Conservation (phyloP, 352 stramenopile genomes). For the Phytophthora multivora region DNA sequence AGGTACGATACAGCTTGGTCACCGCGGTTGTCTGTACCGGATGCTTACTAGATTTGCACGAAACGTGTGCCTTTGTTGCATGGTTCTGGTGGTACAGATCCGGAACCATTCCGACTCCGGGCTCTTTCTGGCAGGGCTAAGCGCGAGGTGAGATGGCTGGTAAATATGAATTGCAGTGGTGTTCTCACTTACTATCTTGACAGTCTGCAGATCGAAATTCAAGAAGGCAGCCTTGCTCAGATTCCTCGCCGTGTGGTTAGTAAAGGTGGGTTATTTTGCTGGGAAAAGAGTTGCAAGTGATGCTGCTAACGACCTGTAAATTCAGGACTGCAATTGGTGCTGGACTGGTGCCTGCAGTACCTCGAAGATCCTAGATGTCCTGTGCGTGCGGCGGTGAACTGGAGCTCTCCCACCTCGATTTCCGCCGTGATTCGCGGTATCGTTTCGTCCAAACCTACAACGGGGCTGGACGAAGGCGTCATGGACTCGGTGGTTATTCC, state of each 20-base stretch:
- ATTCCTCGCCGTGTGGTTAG: slow-evolving; percentile 34
- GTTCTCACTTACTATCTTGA: not conserved
- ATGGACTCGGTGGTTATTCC: slow-evolving; percentile 34
- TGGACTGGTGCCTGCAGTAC: slow-evolving; percentile 57
- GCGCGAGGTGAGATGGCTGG: slow-evolving; percentile 22
- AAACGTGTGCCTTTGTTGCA: slow-evolving; percentile 4
- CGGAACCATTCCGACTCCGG: slow-evolving; percentile 47
- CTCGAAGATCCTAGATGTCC: slow-evolving; percentile 47
- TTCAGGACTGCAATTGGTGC: slow-evolving; percentile 49
- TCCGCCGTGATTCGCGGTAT: slow-evolving; percentile 50
- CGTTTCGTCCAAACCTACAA: slow-evolving; percentile 43
- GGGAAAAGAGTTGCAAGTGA: not conserved
- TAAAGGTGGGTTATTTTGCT: slow-evolving; percentile 27
- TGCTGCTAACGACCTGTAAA: slow-evolving; percentile 3
- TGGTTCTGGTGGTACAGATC: slow-evolving; percentile 31
- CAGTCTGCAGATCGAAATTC: slow-evolving; percentile 51
- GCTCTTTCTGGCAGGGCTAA: slow-evolving; percentile 40
- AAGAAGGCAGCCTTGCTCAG: slow-evolving; percentile 35
- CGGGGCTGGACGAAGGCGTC: slow-evolving; percentile 5
- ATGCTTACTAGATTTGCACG: slow-evolving; percentile 4
- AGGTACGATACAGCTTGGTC: slow-evolving; percentile 20
- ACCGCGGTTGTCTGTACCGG: not conserved
- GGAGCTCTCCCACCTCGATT: slow-evolving; percentile 41
- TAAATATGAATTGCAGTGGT: not conserved
- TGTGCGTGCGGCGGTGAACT: slow-evolving; percentile 48